Conservation (phyloP, 371 early-diverging fungal species). For the Parasitella parasitica region DNA sequence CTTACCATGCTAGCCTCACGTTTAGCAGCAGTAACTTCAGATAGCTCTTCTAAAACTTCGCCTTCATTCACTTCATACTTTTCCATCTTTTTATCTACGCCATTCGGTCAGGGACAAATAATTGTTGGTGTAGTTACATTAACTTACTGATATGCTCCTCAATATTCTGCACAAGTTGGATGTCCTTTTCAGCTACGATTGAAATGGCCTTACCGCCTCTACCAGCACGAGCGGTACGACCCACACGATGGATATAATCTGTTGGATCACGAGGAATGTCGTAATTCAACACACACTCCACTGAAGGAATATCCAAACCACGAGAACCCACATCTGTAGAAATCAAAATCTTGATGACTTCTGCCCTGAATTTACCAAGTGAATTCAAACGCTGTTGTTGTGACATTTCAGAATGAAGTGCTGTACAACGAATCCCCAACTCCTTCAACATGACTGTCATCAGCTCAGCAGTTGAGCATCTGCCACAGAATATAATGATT, state of each 20-base stretch:
- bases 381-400: constrained; percentile 92
- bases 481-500: constrained; percentile 88
- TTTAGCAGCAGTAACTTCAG: constrained; percentile 86
- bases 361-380: constrained; percentile 90
- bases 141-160: constrained; percentile 75
- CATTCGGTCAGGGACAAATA: neutral
- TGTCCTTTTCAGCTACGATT: constrained; percentile 93
- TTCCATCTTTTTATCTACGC: constrained; percentile 73
- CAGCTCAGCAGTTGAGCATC: constrained; percentile 81
- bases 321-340: constrained; percentile 98
- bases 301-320: constrained; percentile 98
- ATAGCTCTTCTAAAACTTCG: constrained; percentile 76
- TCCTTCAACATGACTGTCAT: constrained; percentile 83
- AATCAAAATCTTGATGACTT: constrained; percentile 82
- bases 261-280: constrained; percentile 98
- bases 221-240: constrained; percentile 98
- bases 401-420: constrained; percentile 92
- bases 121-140: neutral
- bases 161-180: constrained; percentile 83
- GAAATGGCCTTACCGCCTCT: constrained; percentile 90
- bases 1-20: constrained; percentile 85
- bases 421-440: constrained; percentile 86
- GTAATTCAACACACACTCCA: constrained; percentile 94
- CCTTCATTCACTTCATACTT: constrained; percentile 78
- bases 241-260: constrained; percentile 98